Percentiles rank a stretch among this genome's conserved stretches.
Evolutionary conservation across 352 stramenopile genomes (phyloP).

Genomic region (Pythium brassicae): DNA sequence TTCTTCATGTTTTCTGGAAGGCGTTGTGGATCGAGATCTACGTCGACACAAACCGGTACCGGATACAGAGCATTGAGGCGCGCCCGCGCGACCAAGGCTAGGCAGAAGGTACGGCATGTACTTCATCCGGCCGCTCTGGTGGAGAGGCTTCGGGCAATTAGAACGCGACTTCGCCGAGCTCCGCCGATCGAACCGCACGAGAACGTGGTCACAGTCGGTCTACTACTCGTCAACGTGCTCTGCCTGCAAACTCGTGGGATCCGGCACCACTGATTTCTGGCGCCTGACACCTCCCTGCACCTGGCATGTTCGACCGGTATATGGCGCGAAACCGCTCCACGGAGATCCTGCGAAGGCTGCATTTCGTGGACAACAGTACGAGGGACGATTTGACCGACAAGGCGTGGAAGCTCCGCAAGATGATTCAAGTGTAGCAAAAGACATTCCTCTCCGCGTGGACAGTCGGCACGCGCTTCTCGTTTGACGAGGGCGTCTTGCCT

Average conservation of each 20-base stretch:
- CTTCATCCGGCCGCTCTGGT: too few species aligned
- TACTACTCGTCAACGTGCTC: background rate
- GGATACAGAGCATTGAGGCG: background rate
- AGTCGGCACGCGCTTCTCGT: background rate
- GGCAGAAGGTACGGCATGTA: too few species aligned
- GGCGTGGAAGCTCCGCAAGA: background rate
- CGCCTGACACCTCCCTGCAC: background rate
- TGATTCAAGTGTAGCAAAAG: background rate
- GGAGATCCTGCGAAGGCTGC: background rate
- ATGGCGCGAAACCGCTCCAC: background rate
- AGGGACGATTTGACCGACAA: background rate
- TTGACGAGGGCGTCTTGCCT: background rate
- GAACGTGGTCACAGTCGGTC: background rate
- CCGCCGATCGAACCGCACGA: background rate
- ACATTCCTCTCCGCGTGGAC: background rate
- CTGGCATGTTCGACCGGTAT: background rate
- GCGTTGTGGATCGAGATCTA: background rate
- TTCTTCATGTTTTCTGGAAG: background rate
- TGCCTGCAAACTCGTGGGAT: background rate
- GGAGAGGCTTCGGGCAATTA: too few species aligned
- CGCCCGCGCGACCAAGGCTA: too few species aligned
- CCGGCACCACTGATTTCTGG: background rate
- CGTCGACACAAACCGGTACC: background rate
- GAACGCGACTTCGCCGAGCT: too few species aligned
- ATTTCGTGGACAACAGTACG: background rate